Base-by-base conservation (phyloP, 2,329 filamentous ascomycete species). In the Onygenales sp. region DNA sequence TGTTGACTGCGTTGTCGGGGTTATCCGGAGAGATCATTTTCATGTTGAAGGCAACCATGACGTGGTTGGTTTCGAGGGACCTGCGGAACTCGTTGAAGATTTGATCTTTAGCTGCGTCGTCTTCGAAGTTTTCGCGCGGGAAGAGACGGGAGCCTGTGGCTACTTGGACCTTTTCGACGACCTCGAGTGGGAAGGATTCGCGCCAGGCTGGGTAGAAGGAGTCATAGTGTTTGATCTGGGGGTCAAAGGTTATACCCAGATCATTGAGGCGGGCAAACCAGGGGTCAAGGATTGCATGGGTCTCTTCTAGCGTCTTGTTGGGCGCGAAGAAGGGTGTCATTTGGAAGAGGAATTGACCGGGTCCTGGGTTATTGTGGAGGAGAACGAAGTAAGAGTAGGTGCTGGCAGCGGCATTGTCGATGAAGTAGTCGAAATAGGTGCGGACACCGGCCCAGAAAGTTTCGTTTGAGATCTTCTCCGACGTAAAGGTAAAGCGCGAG, bases 391-490 rank as follows among this genome's bases (percentile, higher is more conserved):
- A 70, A 21, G 59, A 57, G 58, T 70, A 68, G 7, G 56, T 58
- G 47, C 62, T 62, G n/a, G 59, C 52, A 42, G 64, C 62, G 37
- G 61, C 58, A 47, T 62, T 65, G 37, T 49, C 47, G 34, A 62
- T 60, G 54, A 69, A 65, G 40, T 57, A 60, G 44, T 53, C 45
- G 54, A 65, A 59, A 57, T 77, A 64, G 45, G 73, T 75, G 1
- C 72, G 65, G 42, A 82, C 67, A 3, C 69, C 73, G 42, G 67
- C 60, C 62, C 74, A 81, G 65, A 75, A 81, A 1, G 58, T 65
- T 8, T 74, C 70, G 21, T 65, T 60, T 0, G 69, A 61, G 1
- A 62, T 61, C 9, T 61, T 56, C 1, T 62, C 54, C 34, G 52
- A 44, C 31, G 51, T 60, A 57, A 79, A 74, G 4, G 61, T 63